Evolutionary conservation across 208 protist genomes (phyloP).

Genomic region (Leishmania lainsoni): DNA sequence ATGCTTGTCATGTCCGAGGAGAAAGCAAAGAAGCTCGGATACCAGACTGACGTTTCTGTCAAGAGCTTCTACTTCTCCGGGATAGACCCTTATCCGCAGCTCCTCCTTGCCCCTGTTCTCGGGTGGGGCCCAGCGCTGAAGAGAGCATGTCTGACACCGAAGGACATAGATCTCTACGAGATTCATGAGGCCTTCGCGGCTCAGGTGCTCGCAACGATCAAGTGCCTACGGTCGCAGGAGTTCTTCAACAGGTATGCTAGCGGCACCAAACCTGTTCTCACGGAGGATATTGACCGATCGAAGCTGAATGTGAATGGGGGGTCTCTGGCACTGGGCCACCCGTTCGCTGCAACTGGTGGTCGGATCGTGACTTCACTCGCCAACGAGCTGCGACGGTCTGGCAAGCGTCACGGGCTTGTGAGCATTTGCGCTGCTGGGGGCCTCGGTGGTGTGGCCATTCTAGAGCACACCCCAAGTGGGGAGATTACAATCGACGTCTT

Average conservation of each 20-base stretch:
- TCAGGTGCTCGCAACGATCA: conserved; percentile 84
- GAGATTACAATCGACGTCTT: not conserved
- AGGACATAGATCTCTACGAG: conserved; percentile 89
- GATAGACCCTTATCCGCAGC: conserved; percentile 88
- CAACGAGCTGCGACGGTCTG: conserved; percentile 79
- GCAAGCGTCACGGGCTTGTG: conserved; percentile 77
- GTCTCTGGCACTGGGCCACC: conserved; percentile 85
- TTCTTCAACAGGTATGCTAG: conserved; percentile 68
- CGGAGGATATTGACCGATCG: conserved; percentile 57
- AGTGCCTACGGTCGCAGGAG: conserved; percentile 65
- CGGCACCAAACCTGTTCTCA: conserved; percentile 38
- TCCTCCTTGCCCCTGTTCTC: conserved; percentile 83
- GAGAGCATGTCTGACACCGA: conserved; percentile 61
- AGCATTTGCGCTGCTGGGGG: conserved; percentile 92
- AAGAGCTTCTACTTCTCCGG: conserved; percentile 76
- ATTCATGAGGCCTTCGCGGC: conserved; percentile 91
- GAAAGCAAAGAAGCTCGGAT: conserved; percentile 78
- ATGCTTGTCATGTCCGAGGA: conserved; percentile 89
- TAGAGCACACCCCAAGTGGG: conserved; percentile 60
- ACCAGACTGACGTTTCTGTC: conserved; percentile 66
- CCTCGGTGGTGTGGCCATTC: conserved; percentile 68
- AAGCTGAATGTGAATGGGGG: conserved; percentile 85
- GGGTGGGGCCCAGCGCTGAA: conserved; percentile 75
- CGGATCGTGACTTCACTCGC: conserved; percentile 74
- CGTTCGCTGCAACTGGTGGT: conserved; percentile 88